These are phyloP conservation scores for Lipomyces mesembrius DNA, from an alignment of 805 yeast genomes.

Conservation along the genomic window DNA sequence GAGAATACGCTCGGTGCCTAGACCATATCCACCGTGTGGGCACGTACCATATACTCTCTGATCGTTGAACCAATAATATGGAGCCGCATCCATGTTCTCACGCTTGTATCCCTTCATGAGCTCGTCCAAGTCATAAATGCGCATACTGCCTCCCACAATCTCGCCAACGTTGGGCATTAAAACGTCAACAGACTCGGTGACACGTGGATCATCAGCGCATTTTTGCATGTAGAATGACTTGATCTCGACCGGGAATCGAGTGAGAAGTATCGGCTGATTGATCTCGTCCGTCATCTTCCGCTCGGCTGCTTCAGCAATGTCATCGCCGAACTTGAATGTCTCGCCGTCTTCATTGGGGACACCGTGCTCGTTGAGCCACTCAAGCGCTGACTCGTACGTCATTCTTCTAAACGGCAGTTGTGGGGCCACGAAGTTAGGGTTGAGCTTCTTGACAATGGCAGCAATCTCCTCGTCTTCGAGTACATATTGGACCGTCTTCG, in stretches of 20 bases:
- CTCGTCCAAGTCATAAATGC: conserved; percentile 82
- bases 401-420: conserved; percentile 85
- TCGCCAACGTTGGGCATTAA: conserved; percentile 99
- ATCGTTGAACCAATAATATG: conserved; percentile 96
- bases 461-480: conserved; percentile 92
- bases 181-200: conserved; percentile 97
- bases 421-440: conserved; percentile 90
- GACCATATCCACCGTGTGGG: conserved; percentile 99
- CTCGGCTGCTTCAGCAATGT: conserved; percentile 99
- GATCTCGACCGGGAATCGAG: conserved; percentile 94
- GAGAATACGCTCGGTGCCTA: conserved; percentile 96
- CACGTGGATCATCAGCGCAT: conserved; percentile 86
- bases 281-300: conserved; percentile 96
- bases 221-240: conserved; percentile 98
- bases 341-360: conserved; percentile 94
- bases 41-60: conserved; percentile 96
- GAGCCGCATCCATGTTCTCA: conserved; percentile 79
- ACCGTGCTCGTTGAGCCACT: conserved; percentile 95
- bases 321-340: conserved; percentile 94
- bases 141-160: conserved; percentile 99
- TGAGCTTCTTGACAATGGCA: conserved; percentile 83
- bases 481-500: conserved; percentile 71
- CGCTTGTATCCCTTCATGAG: conserved; percentile 88
- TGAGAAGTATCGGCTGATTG: conserved; percentile 89
- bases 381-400: conserved; percentile 87